Evolutionary conservation across 305 asterid species (phyloP).

Genomic region (Andrographis paniculata): DNA sequence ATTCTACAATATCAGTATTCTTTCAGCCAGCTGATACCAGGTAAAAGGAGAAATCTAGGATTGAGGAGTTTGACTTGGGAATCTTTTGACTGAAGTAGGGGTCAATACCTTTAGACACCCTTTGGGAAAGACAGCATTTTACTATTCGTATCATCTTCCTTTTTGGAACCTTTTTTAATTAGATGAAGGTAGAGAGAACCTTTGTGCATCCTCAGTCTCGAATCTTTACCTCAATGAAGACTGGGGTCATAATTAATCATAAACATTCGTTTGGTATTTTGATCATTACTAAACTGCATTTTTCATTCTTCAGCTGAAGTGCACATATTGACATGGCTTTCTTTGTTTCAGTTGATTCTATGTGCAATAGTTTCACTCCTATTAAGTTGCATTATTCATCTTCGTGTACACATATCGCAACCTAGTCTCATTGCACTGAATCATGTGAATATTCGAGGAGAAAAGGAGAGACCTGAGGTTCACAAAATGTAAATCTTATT

Average conservation of each 20-base stretch:
- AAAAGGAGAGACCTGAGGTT: not conserved
- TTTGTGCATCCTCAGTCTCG: not conserved
- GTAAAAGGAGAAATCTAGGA: not conserved
- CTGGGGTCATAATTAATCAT: too few relatives aligned
- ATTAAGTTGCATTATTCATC: not conserved
- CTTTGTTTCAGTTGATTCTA: too few relatives aligned
- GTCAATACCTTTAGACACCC: not conserved
- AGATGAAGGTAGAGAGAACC: not conserved
- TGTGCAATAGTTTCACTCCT: too few relatives aligned
- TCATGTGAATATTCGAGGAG: constrained; percentile 8
- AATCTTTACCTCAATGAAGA: not conserved
- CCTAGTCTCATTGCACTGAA: not conserved
- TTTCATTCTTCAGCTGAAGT: too few relatives aligned
- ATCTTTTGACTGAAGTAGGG: not conserved
- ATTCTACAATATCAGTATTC: too few relatives aligned
- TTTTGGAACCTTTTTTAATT: not conserved
- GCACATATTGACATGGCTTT: too few relatives aligned
- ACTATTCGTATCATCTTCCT: not conserved
- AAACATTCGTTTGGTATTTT: too few relatives aligned
- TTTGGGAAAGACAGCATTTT: not conserved
- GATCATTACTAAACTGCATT: too few relatives aligned
- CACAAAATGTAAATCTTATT: constrained; percentile 7
- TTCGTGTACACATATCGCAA: not conserved
- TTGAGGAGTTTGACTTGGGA: not conserved
- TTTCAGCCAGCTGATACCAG: not conserved